Base-by-base conservation (phyloP, 2,329 filamentous ascomycete species). In the Teratosphaeria epicoccoides region DNA sequence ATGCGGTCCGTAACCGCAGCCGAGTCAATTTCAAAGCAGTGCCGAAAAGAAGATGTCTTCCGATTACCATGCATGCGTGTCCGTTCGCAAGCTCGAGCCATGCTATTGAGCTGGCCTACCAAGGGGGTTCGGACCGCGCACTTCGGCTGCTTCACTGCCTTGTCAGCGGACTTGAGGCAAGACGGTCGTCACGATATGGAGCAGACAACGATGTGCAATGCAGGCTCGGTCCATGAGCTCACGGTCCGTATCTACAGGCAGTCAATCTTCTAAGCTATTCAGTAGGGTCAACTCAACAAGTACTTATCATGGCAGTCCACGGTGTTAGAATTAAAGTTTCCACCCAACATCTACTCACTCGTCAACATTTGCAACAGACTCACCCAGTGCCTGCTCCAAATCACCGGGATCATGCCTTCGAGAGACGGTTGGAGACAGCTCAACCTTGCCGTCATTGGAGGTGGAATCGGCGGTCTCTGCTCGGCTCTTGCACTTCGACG, bases 391-490 rank as follows among this genome's bases (percentile, higher is more conserved):
- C 33, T 6, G 3, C 20, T 17, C 33, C 9, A 17, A 29, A 11
- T 11, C 28, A 29, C 28, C 28, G 4, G 10, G 9, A 40, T 17
- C 4, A 40, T 40, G 33, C 33, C 33, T 40, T 40, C 33, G n/a
- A 40, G 33, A 40, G 33, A 40, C 33, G 46, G 46, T 22, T 49
- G 60, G 60, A 57, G 49, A 49, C 54, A 57, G 17, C 59, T 66
- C 23, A 67, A 67, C 48, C 56, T 64, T 25, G 61, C 57, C 33
- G 67, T 78, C 2, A 63, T 78, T 33, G 76, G 76, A 11, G 76
- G 75, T 25, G 77, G 77, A 6, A 76, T 79, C 49, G 78, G 77
- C 23, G 78, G 78, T 37, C 66, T 80, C 46, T 71, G 71, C 14
- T 70, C 69, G 2, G 73, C 75, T 0, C 75, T 77, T 46, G 72